phyloP scores from a whole-genome alignment of 805 yeast species.

The Pichia phayaonensis region DNA sequence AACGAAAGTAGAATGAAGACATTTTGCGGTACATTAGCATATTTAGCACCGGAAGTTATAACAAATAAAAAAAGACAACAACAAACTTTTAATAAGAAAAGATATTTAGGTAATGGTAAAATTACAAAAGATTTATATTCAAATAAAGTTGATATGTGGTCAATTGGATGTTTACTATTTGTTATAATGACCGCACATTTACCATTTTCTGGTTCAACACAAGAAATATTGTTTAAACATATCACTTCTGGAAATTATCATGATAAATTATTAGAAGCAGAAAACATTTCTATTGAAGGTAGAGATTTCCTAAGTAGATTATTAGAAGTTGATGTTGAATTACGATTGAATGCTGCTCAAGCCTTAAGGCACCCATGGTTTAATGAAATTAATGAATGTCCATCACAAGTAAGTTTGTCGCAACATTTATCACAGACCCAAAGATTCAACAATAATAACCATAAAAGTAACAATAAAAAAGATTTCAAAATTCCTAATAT shows the following conservation, averaged over 20 bases:
- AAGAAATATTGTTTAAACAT: constrained; percentile 71
- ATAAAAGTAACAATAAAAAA: background rate
- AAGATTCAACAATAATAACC: background rate
- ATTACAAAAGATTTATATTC: constrained; percentile 48
- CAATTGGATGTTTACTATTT: constrained; percentile 88
- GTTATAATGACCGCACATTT: constrained; percentile 88
- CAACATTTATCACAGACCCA: constrained; percentile 32
- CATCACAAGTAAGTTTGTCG: constrained; percentile 48
- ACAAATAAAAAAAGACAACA: constrained; percentile 36
- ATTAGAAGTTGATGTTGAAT: constrained; percentile 67
- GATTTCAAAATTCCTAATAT: constrained; percentile 11
- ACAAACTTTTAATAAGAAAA: constrained; percentile 13
- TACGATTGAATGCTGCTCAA: constrained; percentile 63
- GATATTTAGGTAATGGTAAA: constrained; percentile 29
- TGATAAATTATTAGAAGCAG: constrained; percentile 57
- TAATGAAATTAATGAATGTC: constrained; percentile 22
- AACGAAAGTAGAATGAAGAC: constrained; percentile 85
- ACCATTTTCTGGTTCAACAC: constrained; percentile 92
- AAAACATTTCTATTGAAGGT: constrained; percentile 60
- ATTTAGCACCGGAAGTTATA: constrained; percentile 91
- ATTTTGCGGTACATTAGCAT: constrained; percentile 95
- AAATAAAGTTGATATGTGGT: constrained; percentile 94
- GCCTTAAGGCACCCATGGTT: constrained; percentile 86
- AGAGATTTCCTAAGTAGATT: constrained; percentile 63
- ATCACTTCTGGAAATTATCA: constrained; percentile 75